These are phyloP conservation scores for Closterium sp. DNA, from an alignment of 139 green algal species.

Conservation along the genomic window DNA sequence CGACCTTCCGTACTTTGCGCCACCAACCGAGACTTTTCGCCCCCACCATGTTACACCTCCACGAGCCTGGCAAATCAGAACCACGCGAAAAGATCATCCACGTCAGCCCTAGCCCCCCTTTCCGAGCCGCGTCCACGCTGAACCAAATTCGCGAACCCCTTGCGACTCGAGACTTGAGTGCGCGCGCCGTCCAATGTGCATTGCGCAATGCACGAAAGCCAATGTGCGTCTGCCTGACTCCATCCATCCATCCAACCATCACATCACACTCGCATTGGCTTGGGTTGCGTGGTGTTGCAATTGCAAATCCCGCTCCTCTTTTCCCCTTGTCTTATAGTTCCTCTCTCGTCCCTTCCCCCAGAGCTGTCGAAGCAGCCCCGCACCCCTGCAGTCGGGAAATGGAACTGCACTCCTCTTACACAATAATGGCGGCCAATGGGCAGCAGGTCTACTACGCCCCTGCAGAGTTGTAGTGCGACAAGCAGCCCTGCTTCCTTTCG, in stretches of 20 bases:
- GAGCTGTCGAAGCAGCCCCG: no score
- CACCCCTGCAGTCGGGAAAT: no score
- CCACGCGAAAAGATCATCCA: neutral
- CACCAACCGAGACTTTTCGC: neutral
- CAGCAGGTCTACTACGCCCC: no score
- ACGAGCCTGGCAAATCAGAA: neutral
- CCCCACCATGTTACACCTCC: neutral
- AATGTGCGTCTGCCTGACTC: no score
- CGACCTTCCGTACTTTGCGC: neutral
- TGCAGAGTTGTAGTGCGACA: no score
- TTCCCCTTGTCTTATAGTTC: no score
- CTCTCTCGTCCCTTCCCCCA: no score
- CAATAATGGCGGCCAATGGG: no score
- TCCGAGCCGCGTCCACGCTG: neutral
- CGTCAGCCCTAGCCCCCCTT: neutral
- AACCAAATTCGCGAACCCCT: neutral
- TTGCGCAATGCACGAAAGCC: neutral
- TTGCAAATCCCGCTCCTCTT: no score
- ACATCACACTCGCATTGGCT: neutral
- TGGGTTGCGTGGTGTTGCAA: neutral
- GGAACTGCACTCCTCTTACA: no score
- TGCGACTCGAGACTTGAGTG: neutral
- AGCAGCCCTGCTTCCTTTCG: no score
- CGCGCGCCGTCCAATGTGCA: neutral
- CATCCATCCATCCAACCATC: neutral